Evolutionary conservation across 2,329 filamentous ascomycete genomes (phyloP), one percentile per base, ranked within the genome.

Genomic region (Epichloe festucae): DNA sequence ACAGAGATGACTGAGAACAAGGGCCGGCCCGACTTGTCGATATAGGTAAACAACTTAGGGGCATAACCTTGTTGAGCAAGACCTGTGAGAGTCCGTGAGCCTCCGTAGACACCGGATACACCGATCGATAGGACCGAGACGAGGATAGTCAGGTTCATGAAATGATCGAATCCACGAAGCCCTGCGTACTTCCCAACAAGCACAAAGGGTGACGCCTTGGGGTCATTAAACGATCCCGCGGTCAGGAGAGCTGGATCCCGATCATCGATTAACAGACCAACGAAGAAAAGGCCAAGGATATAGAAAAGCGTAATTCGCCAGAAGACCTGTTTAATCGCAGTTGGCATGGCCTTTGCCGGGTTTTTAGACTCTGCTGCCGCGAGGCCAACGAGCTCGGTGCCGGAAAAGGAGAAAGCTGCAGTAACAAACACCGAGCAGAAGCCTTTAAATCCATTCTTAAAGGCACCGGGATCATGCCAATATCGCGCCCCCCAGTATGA

Each of bases 241-340:
- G 21, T 19, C 19, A 55, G 65, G 1, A 83, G 70, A 36, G 68
- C 64, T 0, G 57, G 38, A 38, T 79, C 76, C 21, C 69, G 63
- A 48, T 71, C 73, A 49, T 66, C 63, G 39, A 78, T 65, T 5
- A 78, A 62, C 5, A 79, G 67, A 14, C 76, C 75, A 15, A 78
- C 70, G 11, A 78, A 72, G 49, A 75, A 68, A 14, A 79, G 68
- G 38, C 74, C 74, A 3, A 78, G 65, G 46, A 79, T 65, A 55
- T 79, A 79, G 56, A 79, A 79, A 55, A 78, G 62, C 0, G 72
- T 76, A 54, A 78, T 78, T 57, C 76, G 73, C 75, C 75, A 78
- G 53, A 78, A 78, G 35, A 78, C 87, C 63, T 94, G 89, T 70
- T 93, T 94, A 60, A 91, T 83, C 5, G 89, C 89, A 2, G 81